Evolutionary conservation across 257 asterid genomes (phyloP), one percentile per base, ranked within the genome.

Genomic region (Ehretia macrophylla): DNA sequence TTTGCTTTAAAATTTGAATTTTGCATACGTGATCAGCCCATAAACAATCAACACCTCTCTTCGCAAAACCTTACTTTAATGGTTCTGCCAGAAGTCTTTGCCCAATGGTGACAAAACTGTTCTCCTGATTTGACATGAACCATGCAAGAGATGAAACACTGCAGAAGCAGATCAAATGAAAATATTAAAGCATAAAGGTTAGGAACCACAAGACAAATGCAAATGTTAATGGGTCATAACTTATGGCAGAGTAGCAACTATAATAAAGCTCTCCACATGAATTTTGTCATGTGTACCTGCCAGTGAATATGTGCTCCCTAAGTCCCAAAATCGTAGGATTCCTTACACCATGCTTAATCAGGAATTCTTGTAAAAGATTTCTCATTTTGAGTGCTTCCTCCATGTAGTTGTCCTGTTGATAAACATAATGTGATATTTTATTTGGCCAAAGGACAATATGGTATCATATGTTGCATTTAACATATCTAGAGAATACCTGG

Each of bases 101-200:
- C 37, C 96, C 98, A 77, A 90, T 90, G 60, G 98, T 90, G 74
- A 90, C 98, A 56, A 90, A 90, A 82, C 98, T 90, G 58, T 57
- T 83, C 80, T 90, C 98, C 71, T 90, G 97, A 61, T 76, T 87
- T 54, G 91, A 83, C 97, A 90, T 90, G 82, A 90, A 90, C 97
- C 98, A 87, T 21, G 98, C 98, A 64, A 90, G 96, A 51, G 98
- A 90, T 72, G 98, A 90, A 60, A 90, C 98, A 90, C 98, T 90
- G 63, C 70, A 83, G 23, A 72, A 49, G 62, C 19, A 66, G 39
- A 69, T 58, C 32, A 27, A 37, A 12, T 5, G 40, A 18, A 64
- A 20, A 74, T 61, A 66, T 27, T 50, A 67, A 57, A 59, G 44
- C 14, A 21, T 47, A 17, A 8, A 63, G 67, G 63, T 42, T 63